A percentile compares a stretch with the other conserved stretches of the same genome.
phyloP scores from a whole-genome alignment of 805 yeast species.

The Kuraishia capsulata region DNA sequence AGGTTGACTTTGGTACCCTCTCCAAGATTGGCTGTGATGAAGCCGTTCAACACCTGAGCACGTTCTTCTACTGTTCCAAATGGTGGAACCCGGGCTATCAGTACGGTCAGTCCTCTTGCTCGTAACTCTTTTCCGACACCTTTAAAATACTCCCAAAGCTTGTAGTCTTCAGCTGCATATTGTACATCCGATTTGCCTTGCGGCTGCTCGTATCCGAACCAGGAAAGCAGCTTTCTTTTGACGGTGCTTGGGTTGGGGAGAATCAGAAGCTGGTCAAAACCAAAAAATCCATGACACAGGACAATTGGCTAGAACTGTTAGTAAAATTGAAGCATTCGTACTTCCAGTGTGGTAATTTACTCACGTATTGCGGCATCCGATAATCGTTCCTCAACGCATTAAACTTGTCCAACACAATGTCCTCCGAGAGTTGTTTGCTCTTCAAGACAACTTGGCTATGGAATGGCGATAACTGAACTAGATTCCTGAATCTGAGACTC shows the following conservation, averaged over 20 bases:
- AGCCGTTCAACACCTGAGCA: slow-evolving; percentile 46
- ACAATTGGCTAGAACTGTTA: slow-evolving; percentile 48
- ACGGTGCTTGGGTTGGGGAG: slow-evolving; percentile 2
- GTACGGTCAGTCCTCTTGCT: slow-evolving; percentile 54
- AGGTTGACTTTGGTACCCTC: slow-evolving; percentile 47
- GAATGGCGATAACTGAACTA: no score
- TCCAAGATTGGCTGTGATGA: slow-evolving; percentile 22
- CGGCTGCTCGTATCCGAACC: slow-evolving; percentile 8
- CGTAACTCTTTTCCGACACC: slow-evolving; percentile 63
- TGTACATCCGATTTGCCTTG: slow-evolving; percentile 8
- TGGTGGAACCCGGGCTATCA: slow-evolving; percentile 75
- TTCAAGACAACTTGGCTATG: no score
- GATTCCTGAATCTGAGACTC: no score
- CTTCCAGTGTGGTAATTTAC: no score
- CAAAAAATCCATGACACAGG: slow-evolving; percentile 80
- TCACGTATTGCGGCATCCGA: slow-evolving; percentile 41
- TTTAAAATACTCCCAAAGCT: slow-evolving; percentile 66
- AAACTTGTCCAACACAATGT: slow-evolving; percentile 22
- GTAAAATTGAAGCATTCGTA: background rate
- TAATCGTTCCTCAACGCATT: slow-evolving; percentile 29
- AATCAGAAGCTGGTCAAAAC: slow-evolving; percentile 51
- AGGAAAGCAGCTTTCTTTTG: slow-evolving; percentile 8
- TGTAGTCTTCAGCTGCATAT: slow-evolving; percentile 15
- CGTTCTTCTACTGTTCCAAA: slow-evolving; percentile 68
- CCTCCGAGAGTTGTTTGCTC: background rate